Conservation (phyloP, 2,329 filamentous ascomycete genomes). For the Bimuria novae-zelandiae region DNA sequence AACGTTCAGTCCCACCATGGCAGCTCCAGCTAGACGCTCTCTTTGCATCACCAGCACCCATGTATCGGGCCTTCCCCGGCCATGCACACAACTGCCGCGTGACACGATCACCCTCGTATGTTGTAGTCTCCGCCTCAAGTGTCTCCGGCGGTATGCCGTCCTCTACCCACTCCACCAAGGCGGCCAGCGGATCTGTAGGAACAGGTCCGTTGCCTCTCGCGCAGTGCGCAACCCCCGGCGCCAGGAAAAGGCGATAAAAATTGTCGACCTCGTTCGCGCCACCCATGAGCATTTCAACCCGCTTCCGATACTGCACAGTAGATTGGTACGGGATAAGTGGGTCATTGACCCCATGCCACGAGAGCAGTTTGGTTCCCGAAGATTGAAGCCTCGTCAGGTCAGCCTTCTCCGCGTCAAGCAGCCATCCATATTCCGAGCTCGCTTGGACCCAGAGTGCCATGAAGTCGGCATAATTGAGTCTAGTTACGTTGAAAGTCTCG, state of each 20-base stretch:
- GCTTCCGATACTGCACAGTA: conserved; percentile 28
- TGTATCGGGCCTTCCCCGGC: conserved; percentile 23
- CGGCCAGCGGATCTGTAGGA: conserved; percentile 24
- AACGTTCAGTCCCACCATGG: conserved; percentile 24
- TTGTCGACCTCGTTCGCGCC: conserved; percentile 28
- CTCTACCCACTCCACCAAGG: conserved; percentile 38
- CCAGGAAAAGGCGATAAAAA: conserved; percentile 39
- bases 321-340: conserved; percentile 31
- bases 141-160: conserved; percentile 27
- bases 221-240: conserved; percentile 36
- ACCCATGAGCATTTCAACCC: conserved; percentile 31
- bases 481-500: conserved; percentile 17
- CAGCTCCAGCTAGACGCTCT: conserved; percentile 30
- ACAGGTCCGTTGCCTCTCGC: conserved; percentile 22
- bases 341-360: conserved; percentile 36
- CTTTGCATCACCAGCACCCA: conserved; percentile 21
- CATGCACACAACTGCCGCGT: conserved; percentile 27
- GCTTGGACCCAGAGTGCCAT: conserved; percentile 24
- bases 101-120: conserved; percentile 22
- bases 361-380: conserved; percentile 33
- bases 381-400: conserved; percentile 28
- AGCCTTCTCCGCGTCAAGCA: conserved; percentile 28
- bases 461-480: conserved; percentile 20
- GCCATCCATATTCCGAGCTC: conserved; percentile 24
- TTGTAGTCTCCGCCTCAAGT: conserved; percentile 24